phyloP scores from a whole-genome alignment of 306 rosid genomes.

The Rosa chinensis region DNA sequence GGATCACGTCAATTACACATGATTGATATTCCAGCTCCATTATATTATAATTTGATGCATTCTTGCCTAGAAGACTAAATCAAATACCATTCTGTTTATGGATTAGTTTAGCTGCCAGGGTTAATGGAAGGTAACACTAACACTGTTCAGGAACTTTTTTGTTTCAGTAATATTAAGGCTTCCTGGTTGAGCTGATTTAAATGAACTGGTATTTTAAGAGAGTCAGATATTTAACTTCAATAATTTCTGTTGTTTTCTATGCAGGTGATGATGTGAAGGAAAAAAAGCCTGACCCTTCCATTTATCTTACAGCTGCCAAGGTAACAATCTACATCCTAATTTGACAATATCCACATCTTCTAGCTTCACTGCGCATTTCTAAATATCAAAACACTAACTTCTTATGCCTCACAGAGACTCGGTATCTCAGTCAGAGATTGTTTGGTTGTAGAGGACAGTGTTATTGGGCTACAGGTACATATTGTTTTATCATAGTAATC shows the following conservation, averaged over 20 bases:
- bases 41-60: slow-evolving; percentile 2
- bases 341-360: background rate
- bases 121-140: background rate
- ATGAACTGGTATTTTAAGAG: background rate
- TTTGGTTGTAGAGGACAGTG: slow-evolving; percentile 90
- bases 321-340: slow-evolving; percentile 26
- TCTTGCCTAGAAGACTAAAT: background rate
- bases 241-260: slow-evolving; percentile 20
- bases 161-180: background rate
- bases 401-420: slow-evolving; percentile 54
- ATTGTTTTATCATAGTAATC: slow-evolving; percentile 3
- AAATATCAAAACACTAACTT: slow-evolving; percentile 3
- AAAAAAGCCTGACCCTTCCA: slow-evolving; percentile 95
- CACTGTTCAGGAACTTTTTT: background rate
- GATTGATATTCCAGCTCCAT: background rate
- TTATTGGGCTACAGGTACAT: slow-evolving; percentile 85
- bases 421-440: slow-evolving; percentile 64
- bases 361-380: background rate
- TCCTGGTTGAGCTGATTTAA: background rate
- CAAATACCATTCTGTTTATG: background rate
- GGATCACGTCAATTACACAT: background rate
- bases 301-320: slow-evolving; percentile 79
- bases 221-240: background rate
- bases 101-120: background rate
- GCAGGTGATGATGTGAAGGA: slow-evolving; percentile 95